Conservation (phyloP, 208 protist genomes). For the Acanthamoeba castellanii region DNA sequence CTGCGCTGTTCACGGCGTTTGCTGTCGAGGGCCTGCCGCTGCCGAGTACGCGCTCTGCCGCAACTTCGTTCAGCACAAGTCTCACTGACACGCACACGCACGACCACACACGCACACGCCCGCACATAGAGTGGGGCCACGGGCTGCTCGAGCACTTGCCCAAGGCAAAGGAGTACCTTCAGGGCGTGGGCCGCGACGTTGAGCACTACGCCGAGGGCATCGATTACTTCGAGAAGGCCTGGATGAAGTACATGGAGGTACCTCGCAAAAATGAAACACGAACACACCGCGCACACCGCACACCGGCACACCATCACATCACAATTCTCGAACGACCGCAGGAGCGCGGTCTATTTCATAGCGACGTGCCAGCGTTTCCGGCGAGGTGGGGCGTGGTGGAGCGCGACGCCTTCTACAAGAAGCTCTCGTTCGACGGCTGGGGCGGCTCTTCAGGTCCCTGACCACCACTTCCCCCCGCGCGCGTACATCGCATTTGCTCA, state of each 20-base stretch:
- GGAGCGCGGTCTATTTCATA: neutral
- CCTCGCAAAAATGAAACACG: neutral
- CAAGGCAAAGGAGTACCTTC: constrained; percentile 60
- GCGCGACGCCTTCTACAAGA: constrained; percentile 66
- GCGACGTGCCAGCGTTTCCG: constrained; percentile 69
- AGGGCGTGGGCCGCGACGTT: neutral
- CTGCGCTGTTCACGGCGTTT: constrained; percentile 76
- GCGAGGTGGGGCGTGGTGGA: constrained; percentile 2
- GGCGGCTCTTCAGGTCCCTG: constrained; percentile 10
- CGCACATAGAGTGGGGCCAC: neutral
- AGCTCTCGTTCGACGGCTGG: constrained; percentile 75
- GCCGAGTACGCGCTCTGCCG: neutral
- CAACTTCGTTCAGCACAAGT: neutral
- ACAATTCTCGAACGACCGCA: neutral
- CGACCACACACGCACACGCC: no score
- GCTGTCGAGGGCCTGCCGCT: constrained; percentile 65
- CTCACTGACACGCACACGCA: neutral
- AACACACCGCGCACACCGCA: no score
- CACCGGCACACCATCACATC: no score
- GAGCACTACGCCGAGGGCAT: constrained; percentile 41
- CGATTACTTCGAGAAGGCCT: constrained; percentile 63
- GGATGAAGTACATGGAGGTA: constrained; percentile 65
- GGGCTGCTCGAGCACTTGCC: constrained; percentile 48
- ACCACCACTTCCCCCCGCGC: neutral
- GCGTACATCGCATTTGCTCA: neutral